Conservation (phyloP, 352 stramenopile species). For the Phytophthora ramorum region DNA sequence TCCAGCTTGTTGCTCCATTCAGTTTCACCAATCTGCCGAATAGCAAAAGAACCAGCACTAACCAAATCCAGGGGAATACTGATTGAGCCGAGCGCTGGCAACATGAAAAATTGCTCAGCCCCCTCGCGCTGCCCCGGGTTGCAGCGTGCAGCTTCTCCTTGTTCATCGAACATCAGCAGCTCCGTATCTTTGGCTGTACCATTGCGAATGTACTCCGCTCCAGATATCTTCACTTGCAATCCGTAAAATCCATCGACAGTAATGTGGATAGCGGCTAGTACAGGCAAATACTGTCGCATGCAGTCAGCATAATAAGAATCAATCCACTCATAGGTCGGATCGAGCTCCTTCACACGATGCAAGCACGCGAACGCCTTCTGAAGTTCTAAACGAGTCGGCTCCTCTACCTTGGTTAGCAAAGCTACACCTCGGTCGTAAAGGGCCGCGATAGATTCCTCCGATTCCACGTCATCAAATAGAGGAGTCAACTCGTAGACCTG, state of each 20-base stretch:
- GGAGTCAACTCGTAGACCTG: conserved; percentile 84
- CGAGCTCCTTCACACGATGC: conserved; percentile 66
- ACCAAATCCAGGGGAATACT: conserved; percentile 82
- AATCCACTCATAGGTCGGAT: conserved; percentile 87
- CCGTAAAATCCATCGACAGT: conserved; percentile 76
- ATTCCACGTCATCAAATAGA: conserved; percentile 76
- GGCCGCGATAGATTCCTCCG: conserved; percentile 65
- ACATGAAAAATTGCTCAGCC: conserved; percentile 60
- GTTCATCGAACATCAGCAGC: conserved; percentile 68
- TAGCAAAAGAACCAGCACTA: conserved; percentile 73
- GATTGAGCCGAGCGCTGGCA: conserved; percentile 60
- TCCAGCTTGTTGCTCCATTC: conserved; percentile 85
- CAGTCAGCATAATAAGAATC: conserved; percentile 83
- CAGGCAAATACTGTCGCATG: conserved; percentile 69
- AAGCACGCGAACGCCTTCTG: conserved; percentile 82
- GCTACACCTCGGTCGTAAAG: conserved; percentile 76
- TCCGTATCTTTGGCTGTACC: conserved; percentile 80
- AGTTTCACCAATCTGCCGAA: conserved; percentile 85
- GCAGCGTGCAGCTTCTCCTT: conserved; percentile 51
- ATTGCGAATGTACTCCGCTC: conserved; percentile 79
- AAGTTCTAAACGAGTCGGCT: conserved; percentile 61
- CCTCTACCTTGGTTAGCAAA: conserved; percentile 70
- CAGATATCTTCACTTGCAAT: conserved; percentile 81
- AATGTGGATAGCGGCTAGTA: conserved; percentile 75
- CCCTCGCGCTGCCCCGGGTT: conserved; percentile 64